A percentile compares a stretch with the other conserved stretches of the same genome.
phyloP scores from a whole-genome alignment of 495 filamentous ascomycete genomes.

The Choiromyces venosus region DNA sequence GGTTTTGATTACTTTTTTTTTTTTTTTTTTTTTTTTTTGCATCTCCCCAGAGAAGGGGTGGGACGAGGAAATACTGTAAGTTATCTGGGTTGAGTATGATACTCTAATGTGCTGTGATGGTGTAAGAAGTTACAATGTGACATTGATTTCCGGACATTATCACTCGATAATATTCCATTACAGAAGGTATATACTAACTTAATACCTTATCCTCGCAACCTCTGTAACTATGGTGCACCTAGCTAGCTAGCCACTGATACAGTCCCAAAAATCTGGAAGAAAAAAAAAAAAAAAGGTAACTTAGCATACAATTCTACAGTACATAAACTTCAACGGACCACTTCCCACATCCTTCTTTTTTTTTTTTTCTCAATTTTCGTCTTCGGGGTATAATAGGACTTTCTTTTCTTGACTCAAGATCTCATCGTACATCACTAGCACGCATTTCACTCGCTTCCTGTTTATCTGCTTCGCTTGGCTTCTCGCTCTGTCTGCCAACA shows the following conservation, averaged over 20 bases:
- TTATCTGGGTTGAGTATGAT: not conserved
- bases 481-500: not conserved
- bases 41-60: not conserved
- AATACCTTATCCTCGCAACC: not conserved
- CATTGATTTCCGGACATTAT: not conserved
- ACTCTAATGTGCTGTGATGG: not conserved
- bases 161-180: not conserved
- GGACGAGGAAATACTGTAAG: not conserved
- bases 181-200: not conserved
- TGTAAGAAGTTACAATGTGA: not conserved
- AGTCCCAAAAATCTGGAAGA: not conserved
- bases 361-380: not conserved
- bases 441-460: not conserved
- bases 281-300: not conserved
- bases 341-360: not conserved
- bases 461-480: not conserved
- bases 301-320: not conserved
- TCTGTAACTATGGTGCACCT: not conserved
- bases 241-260: too few relatives aligned
- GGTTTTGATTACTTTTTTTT: not conserved
- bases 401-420: not conserved
- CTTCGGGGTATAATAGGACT: not conserved
- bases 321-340: not conserved
- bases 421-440: not conserved
- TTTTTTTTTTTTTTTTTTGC: too few relatives aligned